Evolutionary conservation across 2,329 filamentous ascomycete genomes (phyloP).

Genomic region (Ophiocordyceps camponoti-saundersi): DNA sequence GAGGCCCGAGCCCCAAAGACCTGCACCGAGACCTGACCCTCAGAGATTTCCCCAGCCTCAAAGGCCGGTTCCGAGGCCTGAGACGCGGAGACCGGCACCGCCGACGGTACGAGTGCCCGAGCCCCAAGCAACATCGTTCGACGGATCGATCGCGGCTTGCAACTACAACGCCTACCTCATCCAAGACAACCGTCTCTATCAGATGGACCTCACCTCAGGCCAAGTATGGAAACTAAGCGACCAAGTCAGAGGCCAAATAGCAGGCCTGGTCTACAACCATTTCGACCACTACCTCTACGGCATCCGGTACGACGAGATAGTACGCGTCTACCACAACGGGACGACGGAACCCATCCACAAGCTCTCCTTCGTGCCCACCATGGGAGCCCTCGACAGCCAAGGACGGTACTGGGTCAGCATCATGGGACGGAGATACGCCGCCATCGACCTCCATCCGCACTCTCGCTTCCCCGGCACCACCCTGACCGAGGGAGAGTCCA

Average conservation of each 20-base stretch:
- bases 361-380: not conserved
- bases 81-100: not conserved
- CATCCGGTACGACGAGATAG: not conserved
- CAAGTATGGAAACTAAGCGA: not conserved
- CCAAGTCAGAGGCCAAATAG: not conserved
- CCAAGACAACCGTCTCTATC: not conserved
- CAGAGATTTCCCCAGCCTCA: too few species aligned
- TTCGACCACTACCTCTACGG: constrained; percentile 3
- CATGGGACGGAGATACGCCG: not conserved
- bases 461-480: not conserved
- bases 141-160: too few species aligned
- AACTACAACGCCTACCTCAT: constrained; percentile 1
- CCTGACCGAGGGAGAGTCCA: not conserved
- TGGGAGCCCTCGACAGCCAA: constrained; percentile 1
- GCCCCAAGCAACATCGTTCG: too few species aligned
- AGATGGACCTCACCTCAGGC: constrained; percentile 1
- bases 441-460: constrained; percentile 1
- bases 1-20: too few species aligned
- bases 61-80: not conserved
- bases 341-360: not conserved
- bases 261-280: not conserved
- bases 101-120: not conserved
- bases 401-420: constrained; percentile 1
- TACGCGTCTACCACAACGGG: constrained; percentile 1
- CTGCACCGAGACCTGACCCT: too few species aligned